These are phyloP conservation scores for Nasturtium officinale DNA, from an alignment of 345 rosid genomes.

Conservation along the genomic window DNA sequence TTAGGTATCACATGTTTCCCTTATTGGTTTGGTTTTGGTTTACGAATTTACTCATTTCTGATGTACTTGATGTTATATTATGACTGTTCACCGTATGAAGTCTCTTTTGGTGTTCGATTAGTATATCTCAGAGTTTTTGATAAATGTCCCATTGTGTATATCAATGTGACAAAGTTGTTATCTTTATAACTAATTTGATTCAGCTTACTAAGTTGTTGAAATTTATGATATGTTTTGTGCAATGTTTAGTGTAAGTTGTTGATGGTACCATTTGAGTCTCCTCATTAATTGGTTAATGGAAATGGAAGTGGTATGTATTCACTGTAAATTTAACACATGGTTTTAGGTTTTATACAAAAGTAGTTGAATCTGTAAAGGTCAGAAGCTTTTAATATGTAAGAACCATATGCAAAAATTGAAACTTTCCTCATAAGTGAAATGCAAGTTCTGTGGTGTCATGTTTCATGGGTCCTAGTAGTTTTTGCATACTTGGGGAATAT, in stretches of 20 bases:
- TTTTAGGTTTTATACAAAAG: slow-evolving; percentile 20
- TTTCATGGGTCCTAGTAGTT: slow-evolving; percentile 44
- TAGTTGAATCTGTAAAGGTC: slow-evolving; percentile 21
- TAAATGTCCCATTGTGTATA: slow-evolving; percentile 40
- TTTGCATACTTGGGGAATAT: slow-evolving; percentile 32
- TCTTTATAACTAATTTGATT: background rate
- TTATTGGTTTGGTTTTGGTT: slow-evolving; percentile 13
- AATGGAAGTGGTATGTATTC: background rate
- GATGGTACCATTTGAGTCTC: background rate
- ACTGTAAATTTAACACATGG: background rate
- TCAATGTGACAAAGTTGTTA: slow-evolving; percentile 28
- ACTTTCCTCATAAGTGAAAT: slow-evolving; percentile 38
- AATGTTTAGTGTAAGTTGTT: background rate
- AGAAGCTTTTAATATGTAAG: slow-evolving; percentile 33
- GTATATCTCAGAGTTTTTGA: slow-evolving; percentile 28
- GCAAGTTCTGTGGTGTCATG: slow-evolving; percentile 44
- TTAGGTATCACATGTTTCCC: background rate
- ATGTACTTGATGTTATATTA: slow-evolving; percentile 13
- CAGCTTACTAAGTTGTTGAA: background rate
- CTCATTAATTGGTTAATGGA: slow-evolving; percentile 7
- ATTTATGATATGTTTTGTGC: background rate
- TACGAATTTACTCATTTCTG: slow-evolving; percentile 33
- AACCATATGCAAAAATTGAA: slow-evolving; percentile 18
- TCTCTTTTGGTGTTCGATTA: slow-evolving; percentile 30
- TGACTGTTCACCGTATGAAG: slow-evolving; percentile 14